Conservation (phyloP, 2,329 filamentous ascomycete species). For the Pestalotiopsis sp. region DNA sequence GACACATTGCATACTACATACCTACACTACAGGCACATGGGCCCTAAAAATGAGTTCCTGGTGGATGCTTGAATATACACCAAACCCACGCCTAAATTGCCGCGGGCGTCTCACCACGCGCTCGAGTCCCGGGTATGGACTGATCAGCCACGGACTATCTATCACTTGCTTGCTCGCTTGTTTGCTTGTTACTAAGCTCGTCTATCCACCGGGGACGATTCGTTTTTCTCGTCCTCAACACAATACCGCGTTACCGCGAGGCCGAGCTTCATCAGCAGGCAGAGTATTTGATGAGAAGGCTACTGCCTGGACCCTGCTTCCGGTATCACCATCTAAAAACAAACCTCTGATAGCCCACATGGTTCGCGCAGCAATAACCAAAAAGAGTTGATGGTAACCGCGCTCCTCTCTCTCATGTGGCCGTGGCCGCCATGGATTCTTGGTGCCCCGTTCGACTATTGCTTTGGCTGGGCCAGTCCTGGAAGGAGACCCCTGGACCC, state of each 20-base stretch:
- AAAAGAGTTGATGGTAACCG: constrained; percentile 6
- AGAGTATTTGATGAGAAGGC: background rate
- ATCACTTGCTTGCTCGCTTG: background rate
- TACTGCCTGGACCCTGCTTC: background rate
- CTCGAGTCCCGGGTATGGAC: background rate
- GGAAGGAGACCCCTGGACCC: constrained; percentile 9
- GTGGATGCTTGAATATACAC: background rate
- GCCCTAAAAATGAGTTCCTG: background rate
- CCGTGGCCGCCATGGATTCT: background rate
- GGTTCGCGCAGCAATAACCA: background rate
- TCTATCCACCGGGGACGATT: background rate
- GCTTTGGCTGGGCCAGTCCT: constrained; percentile 5
- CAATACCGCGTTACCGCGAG: too few relatives aligned
- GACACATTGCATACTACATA: background rate
- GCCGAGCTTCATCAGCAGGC: background rate
- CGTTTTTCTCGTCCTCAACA: background rate
- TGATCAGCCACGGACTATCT: background rate
- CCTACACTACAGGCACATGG: background rate
- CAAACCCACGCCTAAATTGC: background rate
- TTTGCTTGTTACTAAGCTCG: background rate
- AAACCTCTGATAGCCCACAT: background rate
- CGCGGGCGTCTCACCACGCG: background rate
- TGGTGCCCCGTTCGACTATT: constrained; percentile 10
- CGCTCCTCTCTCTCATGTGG: background rate
- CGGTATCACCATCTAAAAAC: background rate